Base-by-base conservation (phyloP, 768 basidiomycete species). In the Phaeolepiota aurea region DNA sequence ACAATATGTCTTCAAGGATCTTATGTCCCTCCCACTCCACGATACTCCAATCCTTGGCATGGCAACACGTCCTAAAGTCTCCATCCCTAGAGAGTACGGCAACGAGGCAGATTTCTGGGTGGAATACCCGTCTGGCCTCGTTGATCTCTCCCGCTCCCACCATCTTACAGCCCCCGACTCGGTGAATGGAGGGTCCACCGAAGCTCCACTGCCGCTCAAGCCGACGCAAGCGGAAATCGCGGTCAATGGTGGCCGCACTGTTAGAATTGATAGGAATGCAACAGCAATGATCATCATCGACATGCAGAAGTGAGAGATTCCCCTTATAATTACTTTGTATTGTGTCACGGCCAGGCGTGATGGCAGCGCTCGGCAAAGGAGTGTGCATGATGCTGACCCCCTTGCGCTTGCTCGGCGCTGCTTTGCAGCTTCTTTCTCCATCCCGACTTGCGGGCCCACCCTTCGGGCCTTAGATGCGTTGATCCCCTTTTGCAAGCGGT, bases 241-340 rank as follows among this genome's bases (percentile, higher is more conserved):
- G 3, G 78, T 77, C 3, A 65, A 76, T 43, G 70, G 72, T 13
- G 65, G 68, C 15, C 65, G 77, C 16, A 62, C 57, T 14, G 56
- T 82, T 35, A 63, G 79, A 37, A 58, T 81, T 19, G 64, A 74
- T 48, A 67, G 63, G 22, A 57, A 66, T 20, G 56, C 63, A 36
- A 72, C 68, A 13, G 81, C 79, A 7, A 56, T 76, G 40, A 72
- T 82, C n/a, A 64, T 83, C 14, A 69, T 82, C 38, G 82, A 82
- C 50, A 83, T 84, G 82, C 82, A 83, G 54, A 84, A 82, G 81
- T 81, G 50, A 44, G 66, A 46, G 33, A 14, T 35, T 16, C 33
- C 7, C 16, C 33, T 15, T 9, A 14, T 7, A n/a, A 35, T 16
- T n/a, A n/a, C 33, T 35, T 35, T 5, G 15, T 14, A 14, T n/a